Conservation (phyloP, 257 asterid genomes). For the Primulina huaijiensis region DNA sequence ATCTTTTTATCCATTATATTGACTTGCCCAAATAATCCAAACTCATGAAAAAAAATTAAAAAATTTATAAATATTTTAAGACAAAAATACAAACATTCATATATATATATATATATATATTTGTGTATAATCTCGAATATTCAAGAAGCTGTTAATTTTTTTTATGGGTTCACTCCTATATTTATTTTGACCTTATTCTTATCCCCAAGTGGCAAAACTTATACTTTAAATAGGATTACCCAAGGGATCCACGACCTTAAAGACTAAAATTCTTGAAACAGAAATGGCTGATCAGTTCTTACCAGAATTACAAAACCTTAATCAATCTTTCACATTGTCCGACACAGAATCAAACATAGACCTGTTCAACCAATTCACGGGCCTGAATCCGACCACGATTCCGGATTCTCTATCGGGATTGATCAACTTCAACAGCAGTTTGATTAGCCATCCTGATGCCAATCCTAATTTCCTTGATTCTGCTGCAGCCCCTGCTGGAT, state of each 20-base stretch:
- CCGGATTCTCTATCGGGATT: neutral
- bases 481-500: neutral
- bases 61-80: no score
- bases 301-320: conserved; percentile 26
- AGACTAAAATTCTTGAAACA: neutral
- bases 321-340: conserved; percentile 13
- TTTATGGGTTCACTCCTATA: no score
- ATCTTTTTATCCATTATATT: no score
- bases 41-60: no score
- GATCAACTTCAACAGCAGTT: neutral
- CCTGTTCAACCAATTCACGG: no score
- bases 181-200: neutral
- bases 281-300: conserved; percentile 20
- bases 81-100: no score
- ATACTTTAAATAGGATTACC: neutral
- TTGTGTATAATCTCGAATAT: no score
- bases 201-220: neutral
- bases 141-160: no score
- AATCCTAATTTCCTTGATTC: neutral
- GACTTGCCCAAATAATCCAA: no score
- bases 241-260: neutral
- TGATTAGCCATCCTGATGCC: neutral
- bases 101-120: no score
- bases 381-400: neutral
- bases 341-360: neutral